Base-by-base conservation (phyloP, 2,329 filamentous ascomycete genomes). In the Zarea fungicola region DNA sequence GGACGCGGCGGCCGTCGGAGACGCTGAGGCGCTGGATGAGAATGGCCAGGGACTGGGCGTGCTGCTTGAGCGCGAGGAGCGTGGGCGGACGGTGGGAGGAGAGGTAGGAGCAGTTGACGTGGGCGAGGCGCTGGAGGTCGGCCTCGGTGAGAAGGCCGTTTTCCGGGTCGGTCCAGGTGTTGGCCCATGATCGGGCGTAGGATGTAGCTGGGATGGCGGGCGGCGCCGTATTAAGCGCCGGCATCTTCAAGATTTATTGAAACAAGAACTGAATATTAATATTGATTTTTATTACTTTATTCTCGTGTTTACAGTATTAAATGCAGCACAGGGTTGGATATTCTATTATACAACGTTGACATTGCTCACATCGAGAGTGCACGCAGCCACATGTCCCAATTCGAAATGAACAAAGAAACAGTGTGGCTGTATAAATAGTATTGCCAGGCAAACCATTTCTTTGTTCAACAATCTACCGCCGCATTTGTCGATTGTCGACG, bases 51-150 rank as follows among this genome's bases (percentile, higher is more conserved):
- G 76, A 73, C 47, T 82, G 80, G 0, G 77, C 76, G 53, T 83
- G 80, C 57, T 79, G 73, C 61, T 83, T 83, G 29, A 83, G 67
- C 1, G 76, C 68, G 1, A 76, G 63, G n/a, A 83, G 65, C 0
- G 77, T 81, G 2, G 78, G 78, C 4, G 77, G 64, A 6, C 65
- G 60, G 5, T 72, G 74, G 2, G 75, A 78, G 3, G 78, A 82
- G 32, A 83, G 65, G 55, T 80, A 81, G 50, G 69, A 67, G 62
- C 80, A 83, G 63, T 78, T 81, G 53, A 81, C 65, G 54, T 80
- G 70, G 23, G 54, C 42, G 16, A 68, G 57, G 10, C 63, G 54
- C 6, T 52, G 21, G 1, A 64, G 31, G 6, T 62, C 62, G 0
- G 50, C 26, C 1, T 48, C 26, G 5, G 48, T 57, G 6, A 60